These are phyloP conservation scores for Suillus decipiens DNA, from an alignment of 768 basidiomycete genomes.

Conservation along the genomic window DNA sequence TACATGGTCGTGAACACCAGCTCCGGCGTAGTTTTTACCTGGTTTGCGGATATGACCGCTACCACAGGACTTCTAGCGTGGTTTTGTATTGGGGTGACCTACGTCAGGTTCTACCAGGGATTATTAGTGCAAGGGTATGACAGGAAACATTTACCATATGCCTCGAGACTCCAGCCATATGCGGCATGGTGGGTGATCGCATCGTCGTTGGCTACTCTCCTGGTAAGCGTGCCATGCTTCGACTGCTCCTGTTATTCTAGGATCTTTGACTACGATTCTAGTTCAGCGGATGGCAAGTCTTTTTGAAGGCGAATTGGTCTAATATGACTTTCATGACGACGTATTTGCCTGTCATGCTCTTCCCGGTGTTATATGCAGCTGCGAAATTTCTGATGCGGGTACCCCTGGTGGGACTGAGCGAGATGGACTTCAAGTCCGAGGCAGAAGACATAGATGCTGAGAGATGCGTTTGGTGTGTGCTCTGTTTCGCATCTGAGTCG, in stretches of 20 bases:
- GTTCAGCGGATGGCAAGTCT: slow-evolving; percentile 5
- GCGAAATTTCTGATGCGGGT: not conserved
- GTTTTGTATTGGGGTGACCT: not conserved
- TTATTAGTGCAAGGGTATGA: not conserved
- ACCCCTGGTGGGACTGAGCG: not conserved
- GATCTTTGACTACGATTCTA: not conserved
- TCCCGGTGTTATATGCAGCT: not conserved
- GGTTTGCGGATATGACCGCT: not conserved
- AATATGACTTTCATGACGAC: not conserved
- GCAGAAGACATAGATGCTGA: too few relatives aligned
- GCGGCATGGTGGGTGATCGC: not conserved
- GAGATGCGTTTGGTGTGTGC: too few relatives aligned
- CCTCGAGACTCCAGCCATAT: not conserved
- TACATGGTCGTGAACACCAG: not conserved
- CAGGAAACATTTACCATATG: not conserved
- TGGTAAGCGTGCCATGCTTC: not conserved
- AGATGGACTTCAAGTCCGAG: not conserved
- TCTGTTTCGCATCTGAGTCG: too few relatives aligned
- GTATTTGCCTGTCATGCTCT: not conserved
- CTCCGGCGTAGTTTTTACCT: not conserved
- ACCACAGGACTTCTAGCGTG: not conserved
- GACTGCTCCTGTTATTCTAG: not conserved
- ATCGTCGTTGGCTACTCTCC: not conserved
- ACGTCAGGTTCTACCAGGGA: not conserved
- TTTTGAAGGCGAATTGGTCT: not conserved